These are phyloP conservation scores for Diaporthe nobilis DNA, from an alignment of 2,329 filamentous ascomycete genomes.

Conservation along the genomic window DNA sequence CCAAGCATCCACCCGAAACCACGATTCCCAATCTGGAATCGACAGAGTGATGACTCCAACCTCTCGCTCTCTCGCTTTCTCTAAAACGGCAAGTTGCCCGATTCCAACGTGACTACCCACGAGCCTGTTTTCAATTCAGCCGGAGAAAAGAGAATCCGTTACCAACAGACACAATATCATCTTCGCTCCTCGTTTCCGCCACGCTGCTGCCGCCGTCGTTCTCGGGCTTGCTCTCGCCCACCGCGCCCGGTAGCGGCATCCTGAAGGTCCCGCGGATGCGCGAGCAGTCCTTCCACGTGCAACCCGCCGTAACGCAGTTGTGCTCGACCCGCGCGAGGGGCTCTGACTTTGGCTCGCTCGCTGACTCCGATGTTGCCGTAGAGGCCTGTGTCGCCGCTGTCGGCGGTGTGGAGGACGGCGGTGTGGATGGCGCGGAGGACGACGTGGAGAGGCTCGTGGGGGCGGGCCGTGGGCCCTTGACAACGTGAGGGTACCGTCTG, in stretches of 20 bases:
- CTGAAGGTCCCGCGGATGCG: background rate
- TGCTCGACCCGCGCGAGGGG: background rate
- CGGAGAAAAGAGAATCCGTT: background rate
- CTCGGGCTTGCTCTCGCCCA: background rate
- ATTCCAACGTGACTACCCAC: too few relatives aligned
- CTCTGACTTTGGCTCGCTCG: background rate
- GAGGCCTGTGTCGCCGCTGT: background rate
- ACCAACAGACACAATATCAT: background rate
- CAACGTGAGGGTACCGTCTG: background rate
- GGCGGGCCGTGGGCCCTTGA: background rate
- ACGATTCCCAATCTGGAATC: background rate
- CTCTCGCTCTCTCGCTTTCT: background rate
- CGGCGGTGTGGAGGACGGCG: background rate
- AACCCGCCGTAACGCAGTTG: background rate
- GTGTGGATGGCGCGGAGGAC: background rate
- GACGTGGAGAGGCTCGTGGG: background rate
- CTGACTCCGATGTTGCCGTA: background rate
- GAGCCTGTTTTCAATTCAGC: background rate
- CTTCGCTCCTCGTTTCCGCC: background rate
- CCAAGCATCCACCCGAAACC: background rate
- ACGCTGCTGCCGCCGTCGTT: background rate
- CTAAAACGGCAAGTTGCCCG: background rate
- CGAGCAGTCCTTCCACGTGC: constrained; percentile 1
- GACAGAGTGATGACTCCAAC: background rate
- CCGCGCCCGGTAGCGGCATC: background rate